Evolutionary conservation across 2,329 filamentous ascomycete species (phyloP).

Genomic region (Chrysoporthe austroafricana): DNA sequence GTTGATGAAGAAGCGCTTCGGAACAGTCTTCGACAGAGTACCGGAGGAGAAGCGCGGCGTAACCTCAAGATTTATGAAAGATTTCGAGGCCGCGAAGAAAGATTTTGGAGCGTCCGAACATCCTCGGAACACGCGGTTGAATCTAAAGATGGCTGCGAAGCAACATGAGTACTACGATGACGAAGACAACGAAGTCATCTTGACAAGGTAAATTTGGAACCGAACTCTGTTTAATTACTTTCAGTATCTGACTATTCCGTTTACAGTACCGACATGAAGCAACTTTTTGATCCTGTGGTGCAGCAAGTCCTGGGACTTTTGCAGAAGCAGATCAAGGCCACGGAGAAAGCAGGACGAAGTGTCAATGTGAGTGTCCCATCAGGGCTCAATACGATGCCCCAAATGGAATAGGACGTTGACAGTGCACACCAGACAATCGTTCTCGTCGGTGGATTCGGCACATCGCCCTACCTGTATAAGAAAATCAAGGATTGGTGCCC

Average conservation of each 20-base stretch:
- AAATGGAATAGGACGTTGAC: neutral
- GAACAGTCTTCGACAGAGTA: slow-evolving; percentile 1
- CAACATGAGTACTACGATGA: slow-evolving; percentile 5
- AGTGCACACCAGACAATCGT: neutral
- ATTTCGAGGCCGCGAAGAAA: slow-evolving; percentile 12
- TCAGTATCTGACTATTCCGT: neutral
- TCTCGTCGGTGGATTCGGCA: slow-evolving; percentile 13
- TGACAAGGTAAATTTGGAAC: slow-evolving; percentile 1
- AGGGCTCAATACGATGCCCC: neutral
- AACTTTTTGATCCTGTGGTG: slow-evolving; percentile 6
- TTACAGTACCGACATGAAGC: slow-evolving; percentile 10
- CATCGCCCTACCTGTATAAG: slow-evolving; percentile 5
- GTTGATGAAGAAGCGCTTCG: slow-evolving; percentile 11
- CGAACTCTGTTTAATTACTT: neutral
- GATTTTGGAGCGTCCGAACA: slow-evolving; percentile 5
- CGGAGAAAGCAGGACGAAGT: neutral
- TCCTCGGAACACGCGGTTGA: slow-evolving; percentile 7
- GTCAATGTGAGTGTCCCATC: slow-evolving; percentile 7
- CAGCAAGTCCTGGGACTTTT: slow-evolving; percentile 5
- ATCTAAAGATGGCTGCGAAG: slow-evolving; percentile 4
- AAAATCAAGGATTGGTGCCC: slow-evolving; percentile 8
- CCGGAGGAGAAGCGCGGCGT: slow-evolving; percentile 13
- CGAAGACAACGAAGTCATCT: slow-evolving; percentile 15
- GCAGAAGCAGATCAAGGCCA: slow-evolving; percentile 10
- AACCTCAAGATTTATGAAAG: slow-evolving; percentile 11